Conservation (phyloP, 257 asterid genomes). For the Solanum pennellii region DNA sequence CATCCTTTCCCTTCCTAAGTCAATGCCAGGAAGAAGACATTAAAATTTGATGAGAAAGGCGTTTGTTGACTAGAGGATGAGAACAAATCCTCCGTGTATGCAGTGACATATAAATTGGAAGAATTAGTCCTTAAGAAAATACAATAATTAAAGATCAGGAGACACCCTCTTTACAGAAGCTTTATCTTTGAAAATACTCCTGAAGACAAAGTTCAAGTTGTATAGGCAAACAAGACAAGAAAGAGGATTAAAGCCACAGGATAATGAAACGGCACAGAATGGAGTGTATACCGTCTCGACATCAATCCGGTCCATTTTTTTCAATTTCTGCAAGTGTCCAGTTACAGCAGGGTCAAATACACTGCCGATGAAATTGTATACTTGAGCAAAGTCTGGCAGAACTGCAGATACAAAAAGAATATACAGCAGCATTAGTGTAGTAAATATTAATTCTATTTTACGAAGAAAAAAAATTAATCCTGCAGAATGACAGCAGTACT, state of each 20-base stretch:
- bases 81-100: neutral
- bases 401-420: slow-evolving; percentile 39
- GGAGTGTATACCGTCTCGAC: slow-evolving; percentile 74
- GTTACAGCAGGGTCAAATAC: slow-evolving; percentile 72
- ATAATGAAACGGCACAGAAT: slow-evolving; percentile 2
- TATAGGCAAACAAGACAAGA: neutral
- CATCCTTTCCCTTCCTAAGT: neutral
- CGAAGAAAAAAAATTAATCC: neutral
- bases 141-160: neutral
- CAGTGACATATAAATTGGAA: neutral
- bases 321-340: slow-evolving; percentile 72
- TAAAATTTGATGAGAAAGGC: neutral
- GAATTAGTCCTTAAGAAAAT: neutral
- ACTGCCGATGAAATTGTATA: slow-evolving; percentile 85
- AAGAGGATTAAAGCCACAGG: neutral
- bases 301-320: slow-evolving; percentile 87
- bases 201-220: neutral
- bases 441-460: neutral
- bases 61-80: neutral
- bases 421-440: slow-evolving; percentile 2
- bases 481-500: neutral
- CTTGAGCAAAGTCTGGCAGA: slow-evolving; percentile 89
- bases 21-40: neutral
- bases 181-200: neutral
- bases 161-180: neutral